Evolutionary conservation across 164 flowering plant genomes (phyloP), one percentile per base, ranked within the genome.

Genomic region (Nelumbo lutea): DNA sequence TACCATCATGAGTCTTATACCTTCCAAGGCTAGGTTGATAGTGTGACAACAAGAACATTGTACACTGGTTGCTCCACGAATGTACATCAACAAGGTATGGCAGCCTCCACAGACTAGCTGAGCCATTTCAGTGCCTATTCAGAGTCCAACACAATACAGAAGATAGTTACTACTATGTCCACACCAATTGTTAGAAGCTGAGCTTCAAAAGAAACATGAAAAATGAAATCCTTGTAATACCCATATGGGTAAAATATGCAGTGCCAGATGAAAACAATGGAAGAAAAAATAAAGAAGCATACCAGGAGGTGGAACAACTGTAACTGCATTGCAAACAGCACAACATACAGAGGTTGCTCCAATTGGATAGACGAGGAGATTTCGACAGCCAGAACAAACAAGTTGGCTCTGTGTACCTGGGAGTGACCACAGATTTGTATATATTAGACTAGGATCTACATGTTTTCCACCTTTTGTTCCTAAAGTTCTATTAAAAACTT

Each of bases 1-100:
- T 9, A 11, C 15, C 57, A 10, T 53, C 57, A 6, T 13, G 41
- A 13, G 27, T n/a, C 50, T 8, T 9, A 61, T 79, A 91, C 97
- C 97, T 87, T 90, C 96, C 74, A 88, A 41, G 62, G 97, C 94
- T 44, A 92, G 84, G 75, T 92, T 92, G 62, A 92, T 76, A 1
- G 97, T 92, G 81, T 90, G 96, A 75, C 97, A 92, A 71, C 97
- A 90, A 45, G 97, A 92, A 71, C 97, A 92, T 68, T 88, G 94
- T 8, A 92, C 97, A 42, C 94, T 92, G 9, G 92, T 88, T 61
- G 97, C 97, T 52, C 97, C 97, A 39, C 96, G 90, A 44, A 88
- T 90, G 83, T 92, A 90, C 97, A 90, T 92, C 68, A 92, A 81
- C 62, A 88, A 79, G 47, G 92, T 90, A 72, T 88, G 96, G 78